Conservation (phyloP, 2,329 filamentous ascomycete genomes). For the Chaetomiaceae sp. region DNA sequence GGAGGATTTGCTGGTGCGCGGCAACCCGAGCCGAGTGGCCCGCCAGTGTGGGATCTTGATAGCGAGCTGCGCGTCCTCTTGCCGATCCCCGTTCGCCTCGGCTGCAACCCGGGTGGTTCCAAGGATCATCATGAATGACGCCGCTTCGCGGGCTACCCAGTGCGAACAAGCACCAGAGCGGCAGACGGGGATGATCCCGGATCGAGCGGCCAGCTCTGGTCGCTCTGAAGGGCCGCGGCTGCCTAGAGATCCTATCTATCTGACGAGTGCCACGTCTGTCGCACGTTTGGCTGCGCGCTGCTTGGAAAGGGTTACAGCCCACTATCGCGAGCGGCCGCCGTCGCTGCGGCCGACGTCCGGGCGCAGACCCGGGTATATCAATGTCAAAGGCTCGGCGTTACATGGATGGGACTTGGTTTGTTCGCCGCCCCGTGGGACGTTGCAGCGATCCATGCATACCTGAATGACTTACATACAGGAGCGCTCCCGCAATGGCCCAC, state of each 20-base stretch:
- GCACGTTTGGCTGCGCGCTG: too few relatives aligned
- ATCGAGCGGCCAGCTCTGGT: too few relatives aligned
- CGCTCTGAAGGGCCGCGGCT: too few relatives aligned
- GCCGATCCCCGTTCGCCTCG: conserved; percentile 1
- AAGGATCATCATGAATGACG: not conserved
- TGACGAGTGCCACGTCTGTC: too few relatives aligned
- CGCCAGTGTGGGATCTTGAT: conserved; percentile 3
- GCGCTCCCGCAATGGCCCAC: conserved; percentile 4
- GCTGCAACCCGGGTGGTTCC: not conserved
- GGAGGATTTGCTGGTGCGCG: too few relatives aligned
- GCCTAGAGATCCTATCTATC: too few relatives aligned
- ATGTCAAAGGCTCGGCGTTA: conserved; percentile 6
- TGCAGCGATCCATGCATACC: conserved; percentile 16
- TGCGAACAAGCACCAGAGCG: too few relatives aligned
- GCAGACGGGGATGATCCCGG: too few relatives aligned
- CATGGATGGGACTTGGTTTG: conserved; percentile 1
- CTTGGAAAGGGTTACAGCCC: not conserved
- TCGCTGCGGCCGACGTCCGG: not conserved
- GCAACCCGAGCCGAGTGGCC: not conserved
- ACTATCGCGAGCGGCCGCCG: conserved; percentile 1
- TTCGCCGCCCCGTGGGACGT: conserved; percentile 5
- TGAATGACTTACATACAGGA: conserved; percentile 16
- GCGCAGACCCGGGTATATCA: conserved; percentile 10
- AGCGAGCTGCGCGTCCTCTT: not conserved
- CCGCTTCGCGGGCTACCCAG: not conserved